Base-by-base conservation (phyloP, 331 rosid species). In the Quercus phellos region DNA sequence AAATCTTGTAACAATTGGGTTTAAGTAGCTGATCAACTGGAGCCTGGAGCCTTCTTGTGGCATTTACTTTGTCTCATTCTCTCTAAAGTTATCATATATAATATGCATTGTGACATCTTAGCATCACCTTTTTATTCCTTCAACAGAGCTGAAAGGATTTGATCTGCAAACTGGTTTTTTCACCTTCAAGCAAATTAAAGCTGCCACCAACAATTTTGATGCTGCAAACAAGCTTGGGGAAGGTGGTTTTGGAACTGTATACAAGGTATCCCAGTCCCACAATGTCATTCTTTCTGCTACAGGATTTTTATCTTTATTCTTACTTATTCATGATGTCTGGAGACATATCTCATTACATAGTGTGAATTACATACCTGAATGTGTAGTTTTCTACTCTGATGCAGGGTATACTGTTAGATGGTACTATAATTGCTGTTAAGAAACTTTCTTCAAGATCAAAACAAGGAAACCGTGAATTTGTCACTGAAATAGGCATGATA, bases 221-320 rank as follows among this genome's bases (percentile, higher is more conserved):
- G 58, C 74, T 29, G 35, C 8, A 18, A 82, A 85, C 80, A 87
- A 85, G 76, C 72, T 87, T 73, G 89, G 89, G 51, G 87, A 87
- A 78, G 91, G 91, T n/a, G 89, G 91, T 58, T 87, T 87, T 83
- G 89, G 91, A 50, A 35, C 79, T 56, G 88, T 85, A 21, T 85
- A 79, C 82, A 85, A 85, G 84, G 88, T 85, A 75, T 5, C 43
- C 58, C 19, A 38, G 12, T 38, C 16, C 16, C 4, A 59, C 18
- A 16, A 17, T 46, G 53, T 46, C 53, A 46, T 46, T 46, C 12
- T 64, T n/a, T 34, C 14, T 54, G 46, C 18, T 59, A n/a, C 11
- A 64, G 69, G 24, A 35, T 58, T 12, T 51, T 46, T 18, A 2
- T 42, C 18, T 21, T 42, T 6, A 11, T n/a, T 19, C n/a, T 14